Evolutionary conservation across 352 stramenopile genomes (phyloP), one percentile per base, ranked within the genome.

Genomic region (Globisporangium echinulatum): DNA sequence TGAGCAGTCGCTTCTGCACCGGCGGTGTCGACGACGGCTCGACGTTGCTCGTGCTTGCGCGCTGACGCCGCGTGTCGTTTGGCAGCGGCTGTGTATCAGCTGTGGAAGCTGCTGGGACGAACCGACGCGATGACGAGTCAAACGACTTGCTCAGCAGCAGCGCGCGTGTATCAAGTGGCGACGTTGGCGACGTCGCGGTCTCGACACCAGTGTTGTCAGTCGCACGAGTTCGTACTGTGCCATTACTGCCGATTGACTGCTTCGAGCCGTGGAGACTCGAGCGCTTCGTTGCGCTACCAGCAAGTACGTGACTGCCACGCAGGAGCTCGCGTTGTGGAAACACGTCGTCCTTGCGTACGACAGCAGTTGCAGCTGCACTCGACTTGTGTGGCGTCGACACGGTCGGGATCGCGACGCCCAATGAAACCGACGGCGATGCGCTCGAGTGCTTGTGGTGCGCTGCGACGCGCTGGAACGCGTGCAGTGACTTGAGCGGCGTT

Each of bases 21-120:
- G 40, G 52, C 2, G 52, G 52, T 47, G 52, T 44, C 33, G 8
- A 2, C 19, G 25, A 17, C 11, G 40, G 2, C 1, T 56, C 52
- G 10, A 7, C 40, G 38, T 56, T 56, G 38, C 52, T 56, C 38
- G 52, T 48, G 17, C 37, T 47, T 7, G 52, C 42, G 42, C 42
- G 42, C 19, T 36, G 19, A n/a, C 17, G 17, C 49, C 11, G 13
- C 11, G 10, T 14, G 13, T 0, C 33, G 11, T 11, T 38, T 14
- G 13, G 25, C 49, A 17, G 10, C 25, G 49, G 4, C 42, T 1
- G 9, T n/a, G 9, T n/a, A 9, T 9, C 42, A 13, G 11, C 42
- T 46, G 11, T 14, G 9, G 11, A 13, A 5, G 42, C 42, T 46
- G 42, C 42, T 9, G 15, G 42, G 42, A 46, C 9, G 42, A 46